These are phyloP conservation scores for Hawksworthiomyces lignivorus DNA, from an alignment of 2,329 filamentous ascomycete species.

Conservation along the genomic window DNA sequence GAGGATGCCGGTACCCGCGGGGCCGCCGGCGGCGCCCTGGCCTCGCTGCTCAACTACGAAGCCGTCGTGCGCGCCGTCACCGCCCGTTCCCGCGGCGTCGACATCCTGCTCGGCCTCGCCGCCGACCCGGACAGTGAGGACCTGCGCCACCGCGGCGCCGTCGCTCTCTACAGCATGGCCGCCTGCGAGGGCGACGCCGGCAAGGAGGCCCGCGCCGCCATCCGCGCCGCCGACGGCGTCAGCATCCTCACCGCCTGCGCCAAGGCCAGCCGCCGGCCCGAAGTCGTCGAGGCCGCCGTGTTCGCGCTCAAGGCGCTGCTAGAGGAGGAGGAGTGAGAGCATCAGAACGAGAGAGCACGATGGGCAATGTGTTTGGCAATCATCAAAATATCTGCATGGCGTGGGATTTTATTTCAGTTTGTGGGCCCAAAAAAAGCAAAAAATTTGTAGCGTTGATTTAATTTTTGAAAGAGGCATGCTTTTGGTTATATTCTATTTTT, in stretches of 20 bases:
- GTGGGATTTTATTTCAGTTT: too few relatives aligned
- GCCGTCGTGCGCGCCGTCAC: conserved; percentile 64
- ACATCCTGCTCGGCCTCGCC: conserved; percentile 75
- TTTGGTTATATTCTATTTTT: too few relatives aligned
- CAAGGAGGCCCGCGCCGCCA: conserved; percentile 47
- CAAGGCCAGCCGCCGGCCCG: conserved; percentile 58
- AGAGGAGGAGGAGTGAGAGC: conserved; percentile 23
- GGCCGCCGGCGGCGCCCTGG: conserved; percentile 82
- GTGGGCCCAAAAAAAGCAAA: too few relatives aligned
- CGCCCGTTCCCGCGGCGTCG: conserved; percentile 61
- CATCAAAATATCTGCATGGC: too few relatives aligned
- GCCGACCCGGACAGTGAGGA: conserved; percentile 67
- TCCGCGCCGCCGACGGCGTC: conserved; percentile 56
- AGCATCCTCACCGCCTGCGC: conserved; percentile 63
- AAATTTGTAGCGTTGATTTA: neutral
- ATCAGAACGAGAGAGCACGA: neutral
- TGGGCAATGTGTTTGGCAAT: too few relatives aligned
- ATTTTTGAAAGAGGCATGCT: too few relatives aligned
- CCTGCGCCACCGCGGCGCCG: conserved; percentile 64
- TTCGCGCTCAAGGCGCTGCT: conserved; percentile 64
- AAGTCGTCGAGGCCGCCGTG: conserved; percentile 64
- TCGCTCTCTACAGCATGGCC: conserved; percentile 67
- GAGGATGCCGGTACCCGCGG: conserved; percentile 72
- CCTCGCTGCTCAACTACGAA: conserved; percentile 74
- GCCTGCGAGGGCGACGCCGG: conserved; percentile 59